Percentiles rank a stretch among this genome's conserved stretches.
Conservation (phyloP, 1,139 yeast species). For the Lodderomyces beijingensis region DNA sequence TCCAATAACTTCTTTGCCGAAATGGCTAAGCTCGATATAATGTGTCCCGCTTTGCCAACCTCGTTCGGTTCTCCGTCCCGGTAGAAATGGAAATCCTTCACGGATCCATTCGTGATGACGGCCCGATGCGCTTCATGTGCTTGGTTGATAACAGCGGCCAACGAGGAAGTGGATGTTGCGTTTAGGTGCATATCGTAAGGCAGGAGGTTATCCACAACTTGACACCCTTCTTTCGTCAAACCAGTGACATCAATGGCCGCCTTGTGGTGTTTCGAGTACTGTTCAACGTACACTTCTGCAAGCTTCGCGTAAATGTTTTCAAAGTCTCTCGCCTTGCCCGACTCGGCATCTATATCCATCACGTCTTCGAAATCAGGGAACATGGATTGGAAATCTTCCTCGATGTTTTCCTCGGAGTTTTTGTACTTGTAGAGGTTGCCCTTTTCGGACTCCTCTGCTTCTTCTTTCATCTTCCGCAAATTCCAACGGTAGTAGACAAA, state of each 20-base stretch:
- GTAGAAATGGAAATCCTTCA: slow-evolving; percentile 55
- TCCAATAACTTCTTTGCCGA: slow-evolving; percentile 47
- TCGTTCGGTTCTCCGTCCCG: slow-evolving; percentile 61
- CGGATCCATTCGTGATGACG: background rate
- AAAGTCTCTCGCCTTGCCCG: slow-evolving; percentile 19
- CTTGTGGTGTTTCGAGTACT: slow-evolving; percentile 19
- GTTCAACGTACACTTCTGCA: slow-evolving; percentile 26
- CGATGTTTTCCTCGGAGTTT: slow-evolving; percentile 61
- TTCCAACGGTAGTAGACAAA: slow-evolving; percentile 78
- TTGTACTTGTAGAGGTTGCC: slow-evolving; percentile 62
- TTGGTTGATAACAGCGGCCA: slow-evolving; percentile 41
- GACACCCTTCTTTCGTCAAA: slow-evolving; percentile 41
- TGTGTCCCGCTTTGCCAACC: slow-evolving; percentile 51
- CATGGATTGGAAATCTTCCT: slow-evolving; percentile 65
- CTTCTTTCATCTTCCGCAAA: slow-evolving; percentile 58
- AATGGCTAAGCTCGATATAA: slow-evolving; percentile 46
- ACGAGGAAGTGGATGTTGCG: slow-evolving; percentile 28
- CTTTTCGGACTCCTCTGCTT: slow-evolving; percentile 57
- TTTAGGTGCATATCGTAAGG: slow-evolving; percentile 17
- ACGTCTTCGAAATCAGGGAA: slow-evolving; percentile 88
- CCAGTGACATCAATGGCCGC: slow-evolving; percentile 17
- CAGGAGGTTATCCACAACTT: slow-evolving; percentile 24
- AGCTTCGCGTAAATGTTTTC: slow-evolving; percentile 28
- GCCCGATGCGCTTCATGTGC: slow-evolving; percentile 18
- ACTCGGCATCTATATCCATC: slow-evolving; percentile 28